Conservation (phyloP, 768 basidiomycete species). For the Calocera viscosa region DNA sequence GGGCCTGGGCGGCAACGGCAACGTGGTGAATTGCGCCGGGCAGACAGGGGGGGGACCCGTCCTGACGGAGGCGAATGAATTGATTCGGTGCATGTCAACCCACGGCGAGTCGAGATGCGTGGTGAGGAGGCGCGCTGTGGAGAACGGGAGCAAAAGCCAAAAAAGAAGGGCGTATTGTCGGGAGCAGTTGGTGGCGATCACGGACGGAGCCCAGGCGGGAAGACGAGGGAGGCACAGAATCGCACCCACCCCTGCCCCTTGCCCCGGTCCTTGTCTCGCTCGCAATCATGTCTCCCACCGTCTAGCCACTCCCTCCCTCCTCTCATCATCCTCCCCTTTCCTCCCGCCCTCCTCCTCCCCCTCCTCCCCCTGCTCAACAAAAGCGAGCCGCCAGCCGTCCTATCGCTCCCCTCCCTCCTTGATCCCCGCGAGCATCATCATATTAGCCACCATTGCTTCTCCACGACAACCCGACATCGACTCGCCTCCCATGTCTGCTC, state of each 20-base stretch:
- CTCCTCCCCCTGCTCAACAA: background rate
- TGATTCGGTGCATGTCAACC: no score
- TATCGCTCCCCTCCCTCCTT: background rate
- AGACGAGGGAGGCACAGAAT: background rate
- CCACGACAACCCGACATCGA: background rate
- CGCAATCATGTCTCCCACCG: constrained; percentile 9
- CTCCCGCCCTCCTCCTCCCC: background rate
- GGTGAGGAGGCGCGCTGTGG: background rate
- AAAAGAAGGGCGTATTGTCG: no score
- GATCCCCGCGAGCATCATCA: background rate
- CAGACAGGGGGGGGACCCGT: no score
- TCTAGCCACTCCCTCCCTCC: constrained; percentile 7
- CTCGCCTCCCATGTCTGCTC: background rate
- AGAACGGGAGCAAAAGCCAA: background rate
- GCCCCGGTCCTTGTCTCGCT: background rate
- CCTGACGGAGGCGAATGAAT: no score
- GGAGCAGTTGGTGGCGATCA: background rate
- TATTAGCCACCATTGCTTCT: background rate
- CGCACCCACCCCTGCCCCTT: background rate
- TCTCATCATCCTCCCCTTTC: background rate
- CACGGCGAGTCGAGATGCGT: no score
- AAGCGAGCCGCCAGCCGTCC: background rate
- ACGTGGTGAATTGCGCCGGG: no score
- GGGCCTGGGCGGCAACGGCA: no score
- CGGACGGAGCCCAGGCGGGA: background rate